Conservation (phyloP, 306 rosid genomes). For the Parietaria judaica region DNA sequence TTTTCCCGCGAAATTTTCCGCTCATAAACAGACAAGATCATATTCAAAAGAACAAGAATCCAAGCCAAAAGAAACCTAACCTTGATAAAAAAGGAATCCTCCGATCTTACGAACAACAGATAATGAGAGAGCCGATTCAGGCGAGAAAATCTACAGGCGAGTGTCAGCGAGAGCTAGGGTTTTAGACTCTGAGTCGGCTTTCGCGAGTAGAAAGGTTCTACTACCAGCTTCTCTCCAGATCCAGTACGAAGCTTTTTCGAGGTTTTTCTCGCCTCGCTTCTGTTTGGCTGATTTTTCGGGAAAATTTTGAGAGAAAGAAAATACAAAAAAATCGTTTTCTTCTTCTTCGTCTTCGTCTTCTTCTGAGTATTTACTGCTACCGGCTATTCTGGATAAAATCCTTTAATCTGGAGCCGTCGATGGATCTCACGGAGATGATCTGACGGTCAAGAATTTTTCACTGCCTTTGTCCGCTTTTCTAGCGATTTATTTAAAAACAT, state of each 20-base stretch:
- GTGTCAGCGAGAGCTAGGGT: slow-evolving; percentile 7
- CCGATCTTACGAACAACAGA: slow-evolving; percentile 14
- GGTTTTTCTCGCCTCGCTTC: not conserved
- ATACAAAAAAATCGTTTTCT: not conserved
- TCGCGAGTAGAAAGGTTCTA: not conserved
- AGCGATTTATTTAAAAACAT: too few species aligned
- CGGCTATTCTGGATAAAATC: slow-evolving; percentile 6
- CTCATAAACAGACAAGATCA: not conserved
- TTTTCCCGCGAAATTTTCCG: slow-evolving; percentile 9
- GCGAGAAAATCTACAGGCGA: not conserved
- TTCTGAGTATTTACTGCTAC: slow-evolving; percentile 1
- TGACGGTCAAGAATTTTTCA: not conserved
- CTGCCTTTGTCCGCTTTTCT: not conserved
- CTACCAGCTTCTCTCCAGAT: slow-evolving; percentile 9
- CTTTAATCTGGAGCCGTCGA: not conserved
- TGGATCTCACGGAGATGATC: not conserved
- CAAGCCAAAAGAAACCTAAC: too few species aligned
- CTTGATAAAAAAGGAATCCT: not conserved
- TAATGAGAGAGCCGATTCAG: not conserved
- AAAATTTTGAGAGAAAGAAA: not conserved
- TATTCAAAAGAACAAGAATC: not conserved
- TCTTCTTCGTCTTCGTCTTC: not conserved
- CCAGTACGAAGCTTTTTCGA: not conserved
- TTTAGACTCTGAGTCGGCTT: slow-evolving; percentile 8
- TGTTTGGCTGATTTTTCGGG: not conserved